These are phyloP conservation scores for Nidula niveotomentosa DNA, from an alignment of 1,284 basidiomycete species.

Conservation along the genomic window DNA sequence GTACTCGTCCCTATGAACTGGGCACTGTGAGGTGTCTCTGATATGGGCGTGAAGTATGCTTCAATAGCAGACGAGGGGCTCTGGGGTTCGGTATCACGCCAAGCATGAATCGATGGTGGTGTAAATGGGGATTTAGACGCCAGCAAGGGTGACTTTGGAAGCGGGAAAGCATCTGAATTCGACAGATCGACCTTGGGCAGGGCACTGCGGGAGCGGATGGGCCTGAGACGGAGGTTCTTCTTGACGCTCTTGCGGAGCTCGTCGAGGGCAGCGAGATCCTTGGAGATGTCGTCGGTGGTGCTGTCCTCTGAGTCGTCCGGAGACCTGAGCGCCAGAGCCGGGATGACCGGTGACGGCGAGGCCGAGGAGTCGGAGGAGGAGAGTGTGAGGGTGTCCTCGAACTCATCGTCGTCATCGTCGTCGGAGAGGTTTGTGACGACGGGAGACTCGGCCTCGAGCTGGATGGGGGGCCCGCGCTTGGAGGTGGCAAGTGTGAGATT, in stretches of 20 bases:
- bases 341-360: conserved; percentile 20
- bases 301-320: conserved; percentile 15
- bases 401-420: conserved; percentile 24
- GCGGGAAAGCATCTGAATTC: conserved; percentile 13
- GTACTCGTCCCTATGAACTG: conserved; percentile 16
- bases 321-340: conserved; percentile 18
- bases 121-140: conserved; percentile 21
- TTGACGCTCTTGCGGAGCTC: conserved; percentile 67
- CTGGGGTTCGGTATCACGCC: conserved; percentile 19
- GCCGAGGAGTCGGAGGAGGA: conserved; percentile 29
- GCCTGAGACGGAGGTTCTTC: conserved; percentile 72
- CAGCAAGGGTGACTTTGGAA: conserved; percentile 12
- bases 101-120: conserved; percentile 12
- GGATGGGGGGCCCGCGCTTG: conserved; percentile 22
- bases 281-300: conserved; percentile 46
- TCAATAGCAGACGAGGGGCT: conserved; percentile 50
- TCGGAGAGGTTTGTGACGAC: conserved; percentile 20
- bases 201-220: conserved; percentile 57
- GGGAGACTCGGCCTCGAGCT: conserved; percentile 17
- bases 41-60: conserved; percentile 63
- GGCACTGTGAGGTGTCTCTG: conserved; percentile 31
- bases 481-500: conserved; percentile 28
- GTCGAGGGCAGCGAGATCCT: conserved; percentile 66
- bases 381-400: conserved; percentile 36
- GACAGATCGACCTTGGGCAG: conserved; percentile 42